phyloP scores from a whole-genome alignment of 2,329 filamentous ascomycete genomes.

The Stachybotrys chartarum region DNA sequence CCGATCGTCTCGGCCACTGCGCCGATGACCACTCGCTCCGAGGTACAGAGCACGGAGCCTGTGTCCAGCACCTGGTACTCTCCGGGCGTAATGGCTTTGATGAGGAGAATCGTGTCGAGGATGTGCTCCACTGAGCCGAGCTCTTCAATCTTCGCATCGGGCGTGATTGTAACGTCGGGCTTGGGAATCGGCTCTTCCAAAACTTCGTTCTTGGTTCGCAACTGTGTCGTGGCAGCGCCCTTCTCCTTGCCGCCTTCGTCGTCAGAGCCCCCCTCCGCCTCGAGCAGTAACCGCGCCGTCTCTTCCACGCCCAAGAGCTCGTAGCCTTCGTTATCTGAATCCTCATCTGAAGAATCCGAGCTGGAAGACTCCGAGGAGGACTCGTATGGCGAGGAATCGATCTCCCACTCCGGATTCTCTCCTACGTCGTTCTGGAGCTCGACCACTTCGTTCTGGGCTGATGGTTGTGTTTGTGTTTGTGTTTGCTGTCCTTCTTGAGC shows the following conservation, averaged over 20 bases:
- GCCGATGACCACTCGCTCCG: constrained; percentile 69
- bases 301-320: constrained; percentile 74
- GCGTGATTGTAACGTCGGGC: constrained; percentile 71
- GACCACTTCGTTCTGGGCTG: constrained; percentile 3
- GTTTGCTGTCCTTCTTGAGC: constrained; percentile 7
- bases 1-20: constrained; percentile 81
- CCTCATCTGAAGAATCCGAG: constrained; percentile 55
- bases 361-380: constrained; percentile 55
- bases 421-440: constrained; percentile 23
- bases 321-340: constrained; percentile 56
- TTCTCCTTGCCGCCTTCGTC: constrained; percentile 54
- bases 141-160: constrained; percentile 68
- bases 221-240: constrained; percentile 32
- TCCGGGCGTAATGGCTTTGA: constrained; percentile 71
- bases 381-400: constrained; percentile 69
- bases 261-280: constrained; percentile 71
- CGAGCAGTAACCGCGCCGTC: constrained; percentile 78
- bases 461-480: background rate
- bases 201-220: constrained; percentile 79
- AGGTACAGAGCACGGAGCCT: constrained; percentile 75
- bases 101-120: constrained; percentile 70
- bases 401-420: constrained; percentile 73
- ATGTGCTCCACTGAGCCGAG: constrained; percentile 71
- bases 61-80: constrained; percentile 80
- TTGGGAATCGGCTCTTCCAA: constrained; percentile 58